Evolutionary conservation across 805 yeast species (phyloP).

Genomic region (Candida michaelii): DNA sequence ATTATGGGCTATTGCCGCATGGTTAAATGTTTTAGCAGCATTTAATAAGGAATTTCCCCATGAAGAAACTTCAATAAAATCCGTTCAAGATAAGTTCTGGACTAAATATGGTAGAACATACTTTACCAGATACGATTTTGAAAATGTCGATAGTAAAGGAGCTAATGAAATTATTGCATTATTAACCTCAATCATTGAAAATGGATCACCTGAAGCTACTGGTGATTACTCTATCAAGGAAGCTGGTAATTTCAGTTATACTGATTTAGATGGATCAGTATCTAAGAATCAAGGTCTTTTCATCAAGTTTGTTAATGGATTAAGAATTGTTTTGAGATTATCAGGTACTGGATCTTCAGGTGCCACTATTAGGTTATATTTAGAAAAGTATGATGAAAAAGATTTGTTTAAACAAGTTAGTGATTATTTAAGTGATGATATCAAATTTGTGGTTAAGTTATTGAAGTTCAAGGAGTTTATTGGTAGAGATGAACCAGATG

Average conservation of each 20-base stretch:
- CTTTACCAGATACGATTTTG: conserved; percentile 94
- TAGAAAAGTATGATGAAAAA: conserved; percentile 75
- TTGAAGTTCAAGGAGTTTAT: conserved; percentile 70
- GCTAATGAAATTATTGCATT: conserved; percentile 67
- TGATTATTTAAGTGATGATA: conserved; percentile 63
- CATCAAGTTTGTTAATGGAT: conserved; percentile 77
- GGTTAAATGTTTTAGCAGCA: conserved; percentile 93
- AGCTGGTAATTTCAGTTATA: conserved; percentile 87
- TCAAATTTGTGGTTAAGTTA: conserved; percentile 62
- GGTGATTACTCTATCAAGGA: conserved; percentile 59
- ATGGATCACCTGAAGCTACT: conserved; percentile 48
- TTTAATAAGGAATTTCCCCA: conserved; percentile 63
- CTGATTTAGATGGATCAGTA: conserved; percentile 92
- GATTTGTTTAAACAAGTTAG: conserved; percentile 56
- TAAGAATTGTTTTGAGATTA: conserved; percentile 83
- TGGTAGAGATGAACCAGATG: conserved; percentile 87
- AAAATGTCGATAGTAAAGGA: conserved; percentile 72
- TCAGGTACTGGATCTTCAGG: conserved; percentile 98
- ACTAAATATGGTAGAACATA: conserved; percentile 91
- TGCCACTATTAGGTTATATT: conserved; percentile 90
- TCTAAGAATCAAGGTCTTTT: conserved; percentile 85
- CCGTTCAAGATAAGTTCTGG: conserved; percentile 88
- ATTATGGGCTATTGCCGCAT: conserved; percentile 94
- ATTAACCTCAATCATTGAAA: conserved; percentile 29
- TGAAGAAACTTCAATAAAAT: conserved; percentile 61